A percentile compares a stretch with the other conserved stretches of the same genome.
Conservation (phyloP, 2,329 filamentous ascomycete genomes). For the Beauveria bassiana region DNA sequence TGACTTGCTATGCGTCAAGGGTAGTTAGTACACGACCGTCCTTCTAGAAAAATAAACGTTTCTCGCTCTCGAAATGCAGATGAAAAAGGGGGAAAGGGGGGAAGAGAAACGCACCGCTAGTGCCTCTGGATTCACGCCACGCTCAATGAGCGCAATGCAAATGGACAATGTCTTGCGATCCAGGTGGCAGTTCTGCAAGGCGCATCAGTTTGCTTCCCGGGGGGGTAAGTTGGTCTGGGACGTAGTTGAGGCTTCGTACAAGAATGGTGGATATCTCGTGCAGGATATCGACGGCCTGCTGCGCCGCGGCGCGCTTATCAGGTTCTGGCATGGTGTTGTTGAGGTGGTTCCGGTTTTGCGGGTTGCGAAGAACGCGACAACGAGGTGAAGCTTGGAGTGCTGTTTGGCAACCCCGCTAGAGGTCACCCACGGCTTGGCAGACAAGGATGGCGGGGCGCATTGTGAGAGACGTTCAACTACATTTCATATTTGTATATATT, state of each 20-base stretch:
- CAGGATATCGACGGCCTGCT: slow-evolving; percentile 75
- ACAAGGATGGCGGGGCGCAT: neutral
- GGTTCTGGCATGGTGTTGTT: slow-evolving; percentile 36
- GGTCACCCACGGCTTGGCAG: neutral
- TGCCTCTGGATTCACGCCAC: slow-evolving; percentile 92
- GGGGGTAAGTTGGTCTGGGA: neutral
- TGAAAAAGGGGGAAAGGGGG: too few relatives aligned
- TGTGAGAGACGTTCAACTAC: neutral
- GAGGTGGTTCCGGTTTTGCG: neutral
- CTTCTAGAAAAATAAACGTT: too few relatives aligned
- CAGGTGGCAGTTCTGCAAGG: slow-evolving; percentile 75
- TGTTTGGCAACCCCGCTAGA: neutral
- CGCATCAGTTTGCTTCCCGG: neutral
- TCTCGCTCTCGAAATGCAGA: neutral
- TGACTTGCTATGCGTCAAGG: slow-evolving; percentile 38
- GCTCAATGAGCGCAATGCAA: slow-evolving; percentile 94
- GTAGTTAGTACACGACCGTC: neutral
- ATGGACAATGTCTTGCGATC: slow-evolving; percentile 86
- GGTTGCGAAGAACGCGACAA: neutral
- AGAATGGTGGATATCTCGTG: slow-evolving; percentile 84
- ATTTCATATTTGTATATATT: too few relatives aligned
- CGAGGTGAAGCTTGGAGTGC: neutral
- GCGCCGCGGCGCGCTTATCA: slow-evolving; percentile 67
- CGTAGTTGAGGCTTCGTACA: slow-evolving; percentile 41
- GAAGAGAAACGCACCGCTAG: slow-evolving; percentile 62